Evolutionary conservation across 768 basidiomycete species (phyloP).

Genomic region (Pleurotus salmoneostramineus): DNA sequence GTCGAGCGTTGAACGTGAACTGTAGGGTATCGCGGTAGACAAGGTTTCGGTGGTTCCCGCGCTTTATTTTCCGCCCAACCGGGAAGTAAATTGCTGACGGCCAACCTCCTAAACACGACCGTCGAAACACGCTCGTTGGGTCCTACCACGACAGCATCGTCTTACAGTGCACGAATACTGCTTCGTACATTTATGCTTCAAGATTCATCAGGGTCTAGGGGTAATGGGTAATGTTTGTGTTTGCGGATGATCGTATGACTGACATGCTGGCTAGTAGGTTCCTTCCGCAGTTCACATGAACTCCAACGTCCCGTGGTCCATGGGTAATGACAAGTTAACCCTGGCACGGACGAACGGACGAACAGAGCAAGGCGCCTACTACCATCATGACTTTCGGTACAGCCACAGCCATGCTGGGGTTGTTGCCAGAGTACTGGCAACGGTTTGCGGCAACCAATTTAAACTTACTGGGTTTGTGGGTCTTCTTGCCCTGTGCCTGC

Average conservation of each 20-base stretch:
- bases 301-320: background rate
- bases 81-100: background rate
- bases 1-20: no score
- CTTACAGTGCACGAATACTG: no score
- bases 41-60: background rate
- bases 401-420: background rate
- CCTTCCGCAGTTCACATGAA: background rate
- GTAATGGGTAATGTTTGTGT: no score
- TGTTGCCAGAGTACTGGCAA: no score
- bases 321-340: background rate
- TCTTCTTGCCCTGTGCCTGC: background rate
- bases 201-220: background rate
- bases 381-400: background rate
- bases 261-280: no score
- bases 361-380: background rate
- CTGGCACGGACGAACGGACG: background rate
- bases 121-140: background rate
- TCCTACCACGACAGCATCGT: no score
- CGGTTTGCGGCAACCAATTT: background rate
- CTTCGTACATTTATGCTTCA: no score
- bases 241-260: no score
- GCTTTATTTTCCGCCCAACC: background rate
- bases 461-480: background rate
- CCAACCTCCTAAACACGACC: background rate
- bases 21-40: no score